Evolutionary conservation across 2,329 filamentous ascomycete species (phyloP), one percentile per base, ranked within the genome.

Genomic region (Bretziella fagacearum): DNA sequence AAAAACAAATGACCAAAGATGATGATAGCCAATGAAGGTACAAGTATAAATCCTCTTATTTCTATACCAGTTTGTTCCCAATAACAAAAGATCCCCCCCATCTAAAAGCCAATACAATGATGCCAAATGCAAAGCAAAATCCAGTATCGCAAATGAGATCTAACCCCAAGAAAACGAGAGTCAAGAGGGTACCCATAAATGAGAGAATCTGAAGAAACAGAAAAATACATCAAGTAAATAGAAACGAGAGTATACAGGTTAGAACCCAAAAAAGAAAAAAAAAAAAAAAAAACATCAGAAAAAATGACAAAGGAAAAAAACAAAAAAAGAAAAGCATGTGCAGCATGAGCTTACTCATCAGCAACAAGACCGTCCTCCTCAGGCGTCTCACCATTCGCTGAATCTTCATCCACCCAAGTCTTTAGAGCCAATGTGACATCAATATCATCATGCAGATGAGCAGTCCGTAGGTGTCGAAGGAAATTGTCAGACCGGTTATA

Each of bases 401-500:
- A 27, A 3, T 36, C 15, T 25, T 48, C 39, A n/a, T 47, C 41
- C 2, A 51, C 15, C 49, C 49, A 51, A 18, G 40, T 45, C n/a
- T 40, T 47, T 10, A 51, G 27, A 6, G 49, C 49, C 17, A 39
- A 5, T 4, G 40, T 46, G 15, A 48, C 45, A 29, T 51, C 49
- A 30, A 51, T 50, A 10, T 49, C 44, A 2, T 45, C 33, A 20
- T 43, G 50, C 32, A 45, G 44, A 45, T 57, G 55, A 41, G 53
- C 52, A 29, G 53, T 56, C 40, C 53, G 49, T 20, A 57, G 49
- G 45, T 57, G 55, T 8, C 55, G 47, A 23, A 54, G 43, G 39
- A 57, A 57, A 53, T 57, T 57, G 50, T 57, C 55, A 18, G 53
- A 52, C 11, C 55, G 54, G 46, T 56, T 57, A 44, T 56, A 57